Conservation (phyloP, 2,329 filamentous ascomycete species). For the Sporothrix pseudoabietina region DNA sequence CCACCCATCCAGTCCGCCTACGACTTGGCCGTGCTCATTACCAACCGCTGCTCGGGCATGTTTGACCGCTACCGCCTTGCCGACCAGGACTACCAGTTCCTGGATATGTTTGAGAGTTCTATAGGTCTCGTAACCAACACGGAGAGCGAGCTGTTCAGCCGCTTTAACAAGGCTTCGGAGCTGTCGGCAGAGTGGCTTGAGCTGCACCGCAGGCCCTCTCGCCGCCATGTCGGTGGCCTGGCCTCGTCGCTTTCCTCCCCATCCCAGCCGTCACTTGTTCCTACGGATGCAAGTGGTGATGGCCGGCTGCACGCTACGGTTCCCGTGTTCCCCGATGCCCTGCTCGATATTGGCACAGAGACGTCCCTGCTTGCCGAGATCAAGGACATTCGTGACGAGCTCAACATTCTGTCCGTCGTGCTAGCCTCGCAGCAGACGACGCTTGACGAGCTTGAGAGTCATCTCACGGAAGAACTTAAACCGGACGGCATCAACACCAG, state of each 20-base stretch:
- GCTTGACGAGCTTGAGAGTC: constrained; percentile 47
- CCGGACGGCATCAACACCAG: constrained; percentile 7
- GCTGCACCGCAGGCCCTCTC: constrained; percentile 41
- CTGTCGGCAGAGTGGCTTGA: constrained; percentile 59
- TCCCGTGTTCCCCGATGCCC: constrained; percentile 53
- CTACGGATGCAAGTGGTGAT: constrained; percentile 19
- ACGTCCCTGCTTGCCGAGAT: constrained; percentile 64
- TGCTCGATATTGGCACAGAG: constrained; percentile 62
- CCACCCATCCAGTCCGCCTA: constrained; percentile 63
- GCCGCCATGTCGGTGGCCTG: not conserved
- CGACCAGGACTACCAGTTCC: constrained; percentile 63
- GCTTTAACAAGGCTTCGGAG: constrained; percentile 61
- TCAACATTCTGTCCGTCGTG: constrained; percentile 60
- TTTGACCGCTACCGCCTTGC: constrained; percentile 62
- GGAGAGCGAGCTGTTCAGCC: constrained; percentile 61
- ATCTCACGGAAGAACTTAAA: constrained; percentile 43
- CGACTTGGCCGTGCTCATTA: constrained; percentile 64
- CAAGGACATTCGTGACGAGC: constrained; percentile 68
- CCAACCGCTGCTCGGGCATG: constrained; percentile 59
- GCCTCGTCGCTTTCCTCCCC: constrained; percentile 20
- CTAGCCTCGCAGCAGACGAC: constrained; percentile 31
- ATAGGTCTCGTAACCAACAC: constrained; percentile 58
- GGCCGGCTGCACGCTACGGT: constrained; percentile 4
- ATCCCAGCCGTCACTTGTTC: constrained; percentile 13
- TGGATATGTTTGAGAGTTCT: constrained; percentile 68